Evolutionary conservation across 2,329 filamentous ascomycete genomes (phyloP).

Genomic region (Beauveria varroae): DNA sequence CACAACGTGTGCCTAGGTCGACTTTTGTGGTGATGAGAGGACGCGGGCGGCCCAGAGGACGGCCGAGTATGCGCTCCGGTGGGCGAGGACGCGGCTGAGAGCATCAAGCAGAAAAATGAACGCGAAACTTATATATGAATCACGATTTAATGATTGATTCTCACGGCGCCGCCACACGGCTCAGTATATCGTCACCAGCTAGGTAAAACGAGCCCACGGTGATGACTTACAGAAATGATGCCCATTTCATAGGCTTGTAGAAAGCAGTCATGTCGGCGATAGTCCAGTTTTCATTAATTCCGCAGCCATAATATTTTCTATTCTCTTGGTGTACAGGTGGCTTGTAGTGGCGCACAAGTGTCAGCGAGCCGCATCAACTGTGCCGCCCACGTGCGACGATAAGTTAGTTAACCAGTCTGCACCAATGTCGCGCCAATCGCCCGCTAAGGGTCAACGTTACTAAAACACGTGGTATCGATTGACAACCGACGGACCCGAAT

Average conservation of each 20-base stretch:
- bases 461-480: background rate
- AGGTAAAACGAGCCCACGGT: too few relatives aligned
- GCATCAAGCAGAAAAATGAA: background rate
- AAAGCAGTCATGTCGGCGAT: too few relatives aligned
- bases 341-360: background rate
- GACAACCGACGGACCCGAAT: background rate
- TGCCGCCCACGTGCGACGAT: background rate
- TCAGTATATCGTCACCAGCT: too few relatives aligned
- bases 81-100: conserved; percentile 2
- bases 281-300: background rate
- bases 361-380: background rate
- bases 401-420: background rate
- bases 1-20: background rate
- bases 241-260: too few relatives aligned
- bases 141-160: background rate
- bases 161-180: background rate
- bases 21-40: conserved; percentile 7
- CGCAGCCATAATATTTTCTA: background rate
- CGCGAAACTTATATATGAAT: background rate
- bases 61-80: conserved; percentile 5
- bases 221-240: too few relatives aligned
- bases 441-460: background rate
- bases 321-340: background rate
- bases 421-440: background rate
- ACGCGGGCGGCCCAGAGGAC: conserved; percentile 18